Percentiles rank a stretch among this genome's conserved stretches.
phyloP scores from a whole-genome alignment of 306 rosid species.

The Medicago arabica region DNA sequence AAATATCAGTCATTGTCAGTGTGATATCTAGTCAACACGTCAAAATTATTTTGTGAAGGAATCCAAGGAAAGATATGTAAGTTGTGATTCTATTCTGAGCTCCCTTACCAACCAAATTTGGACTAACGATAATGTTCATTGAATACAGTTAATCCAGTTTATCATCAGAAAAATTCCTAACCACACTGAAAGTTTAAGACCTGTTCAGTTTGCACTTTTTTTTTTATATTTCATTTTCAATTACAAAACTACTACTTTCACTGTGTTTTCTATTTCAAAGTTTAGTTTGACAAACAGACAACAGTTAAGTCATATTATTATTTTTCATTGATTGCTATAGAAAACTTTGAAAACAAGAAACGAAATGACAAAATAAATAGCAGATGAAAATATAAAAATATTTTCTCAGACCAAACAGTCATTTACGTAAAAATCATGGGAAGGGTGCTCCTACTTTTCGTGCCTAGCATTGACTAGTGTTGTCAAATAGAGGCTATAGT shows the following conservation, averaged over 20 bases:
- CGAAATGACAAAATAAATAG: not conserved
- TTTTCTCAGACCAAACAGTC: not conserved
- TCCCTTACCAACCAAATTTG: not conserved
- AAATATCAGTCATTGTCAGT: not conserved
- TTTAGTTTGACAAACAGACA: not conserved
- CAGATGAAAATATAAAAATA: not conserved
- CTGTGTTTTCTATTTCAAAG: not conserved
- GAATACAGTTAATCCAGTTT: constrained; percentile 24
- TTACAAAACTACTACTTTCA: not conserved
- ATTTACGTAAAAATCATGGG: not conserved
- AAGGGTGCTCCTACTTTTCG: not conserved
- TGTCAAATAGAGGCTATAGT: too few species aligned
- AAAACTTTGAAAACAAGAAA: not conserved
- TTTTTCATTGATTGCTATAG: not conserved
- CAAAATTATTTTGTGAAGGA: constrained; percentile 20
- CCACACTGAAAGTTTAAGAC: not conserved
- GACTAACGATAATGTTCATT: not conserved
- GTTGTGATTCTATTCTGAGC: not conserved
- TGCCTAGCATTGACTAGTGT: not conserved
- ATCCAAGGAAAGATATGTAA: constrained; percentile 13
- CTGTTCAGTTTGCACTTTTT: not conserved
- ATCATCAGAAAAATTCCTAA: constrained; percentile 12
- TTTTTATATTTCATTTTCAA: not conserved
- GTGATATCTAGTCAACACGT: constrained; percentile 24
- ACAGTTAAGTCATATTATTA: not conserved